Evolutionary conservation across 805 yeast species (phyloP).

Genomic region (Wickerhamomyces chaumierensis): DNA sequence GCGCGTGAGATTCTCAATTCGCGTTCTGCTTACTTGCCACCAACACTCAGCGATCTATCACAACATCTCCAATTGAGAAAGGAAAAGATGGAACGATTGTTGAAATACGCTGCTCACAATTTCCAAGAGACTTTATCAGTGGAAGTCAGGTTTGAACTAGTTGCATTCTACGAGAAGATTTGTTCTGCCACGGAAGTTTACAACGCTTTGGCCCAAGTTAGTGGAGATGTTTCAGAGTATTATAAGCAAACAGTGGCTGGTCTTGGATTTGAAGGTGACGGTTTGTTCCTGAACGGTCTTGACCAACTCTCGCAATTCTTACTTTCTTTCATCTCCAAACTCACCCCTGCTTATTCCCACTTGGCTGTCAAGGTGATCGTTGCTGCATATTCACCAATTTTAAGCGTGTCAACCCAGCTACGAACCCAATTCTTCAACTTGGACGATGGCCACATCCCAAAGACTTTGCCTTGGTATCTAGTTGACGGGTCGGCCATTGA

Average conservation of each 20-base stretch:
- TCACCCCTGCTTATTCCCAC: too few relatives aligned
- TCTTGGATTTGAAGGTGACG: not conserved
- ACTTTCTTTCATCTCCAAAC: not conserved
- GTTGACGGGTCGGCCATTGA: conserved; percentile 30
- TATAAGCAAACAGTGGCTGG: conserved; percentile 4
- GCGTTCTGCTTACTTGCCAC: conserved; percentile 44
- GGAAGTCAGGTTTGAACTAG: conserved; percentile 26
- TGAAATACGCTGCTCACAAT: conserved; percentile 33
- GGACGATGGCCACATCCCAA: conserved; percentile 18
- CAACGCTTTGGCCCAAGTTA: conserved; percentile 4
- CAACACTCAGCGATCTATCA: conserved; percentile 35
- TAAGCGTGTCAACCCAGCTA: conserved; percentile 28
- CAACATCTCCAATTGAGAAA: conserved; percentile 42
- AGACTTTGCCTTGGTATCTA: conserved; percentile 36
- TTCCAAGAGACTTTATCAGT: conserved; percentile 25
- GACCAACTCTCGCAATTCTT: conserved; percentile 18
- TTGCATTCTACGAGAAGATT: conserved; percentile 31
- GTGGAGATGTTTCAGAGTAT: not conserved
- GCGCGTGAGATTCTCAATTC: conserved; percentile 47
- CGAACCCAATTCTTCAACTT: conserved; percentile 20
- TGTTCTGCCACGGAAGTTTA: conserved; percentile 28
- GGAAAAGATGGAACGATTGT: conserved; percentile 30
- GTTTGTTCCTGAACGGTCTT: conserved; percentile 7
- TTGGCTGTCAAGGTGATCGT: too few relatives aligned
- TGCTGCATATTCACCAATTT: conserved; percentile 20